Evolutionary conservation across 495 filamentous ascomycete genomes (phyloP).

Genomic region (Jackrogersella multiformis): DNA sequence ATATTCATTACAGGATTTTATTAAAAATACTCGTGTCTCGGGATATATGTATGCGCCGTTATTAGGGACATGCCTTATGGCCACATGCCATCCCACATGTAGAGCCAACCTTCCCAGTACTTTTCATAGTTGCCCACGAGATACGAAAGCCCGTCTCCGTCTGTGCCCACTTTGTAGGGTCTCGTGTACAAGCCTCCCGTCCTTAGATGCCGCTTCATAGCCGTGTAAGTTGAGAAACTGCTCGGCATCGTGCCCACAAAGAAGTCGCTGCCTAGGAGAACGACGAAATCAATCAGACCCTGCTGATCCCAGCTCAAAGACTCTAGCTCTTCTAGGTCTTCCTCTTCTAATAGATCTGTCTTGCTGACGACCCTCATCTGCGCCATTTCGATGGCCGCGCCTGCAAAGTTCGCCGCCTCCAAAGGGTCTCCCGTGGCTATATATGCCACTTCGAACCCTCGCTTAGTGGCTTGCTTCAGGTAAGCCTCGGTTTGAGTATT

Average conservation of each 20-base stretch:
- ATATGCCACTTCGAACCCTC: slow-evolving; percentile 51
- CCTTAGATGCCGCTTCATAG: slow-evolving; percentile 54
- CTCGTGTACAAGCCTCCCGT: slow-evolving; percentile 52
- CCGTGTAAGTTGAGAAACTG: slow-evolving; percentile 59
- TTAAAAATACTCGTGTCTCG: slow-evolving; percentile 3
- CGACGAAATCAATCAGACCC: slow-evolving; percentile 54
- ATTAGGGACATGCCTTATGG: slow-evolving; percentile 40
- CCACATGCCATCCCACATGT: slow-evolving; percentile 59
- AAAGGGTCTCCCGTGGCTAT: slow-evolving; percentile 57
- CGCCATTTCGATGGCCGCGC: slow-evolving; percentile 44
- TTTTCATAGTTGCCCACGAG: slow-evolving; percentile 53
- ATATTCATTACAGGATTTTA: no score
- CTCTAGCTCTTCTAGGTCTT: slow-evolving; percentile 48
- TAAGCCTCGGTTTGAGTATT: slow-evolving; percentile 53
- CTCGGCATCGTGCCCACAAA: slow-evolving; percentile 57
- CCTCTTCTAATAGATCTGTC: slow-evolving; percentile 45
- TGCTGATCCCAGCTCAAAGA: slow-evolving; percentile 58
- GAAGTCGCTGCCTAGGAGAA: slow-evolving; percentile 52
- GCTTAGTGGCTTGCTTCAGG: slow-evolving; percentile 41
- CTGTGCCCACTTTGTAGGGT: slow-evolving; percentile 55
- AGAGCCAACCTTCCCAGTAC: slow-evolving; percentile 59
- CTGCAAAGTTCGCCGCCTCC: slow-evolving; percentile 51
- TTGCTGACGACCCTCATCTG: slow-evolving; percentile 51
- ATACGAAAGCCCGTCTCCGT: slow-evolving; percentile 56
- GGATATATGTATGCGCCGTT: background rate